phyloP scores from a whole-genome alignment of 345 rosid genomes.

The Lepidium africanum region DNA sequence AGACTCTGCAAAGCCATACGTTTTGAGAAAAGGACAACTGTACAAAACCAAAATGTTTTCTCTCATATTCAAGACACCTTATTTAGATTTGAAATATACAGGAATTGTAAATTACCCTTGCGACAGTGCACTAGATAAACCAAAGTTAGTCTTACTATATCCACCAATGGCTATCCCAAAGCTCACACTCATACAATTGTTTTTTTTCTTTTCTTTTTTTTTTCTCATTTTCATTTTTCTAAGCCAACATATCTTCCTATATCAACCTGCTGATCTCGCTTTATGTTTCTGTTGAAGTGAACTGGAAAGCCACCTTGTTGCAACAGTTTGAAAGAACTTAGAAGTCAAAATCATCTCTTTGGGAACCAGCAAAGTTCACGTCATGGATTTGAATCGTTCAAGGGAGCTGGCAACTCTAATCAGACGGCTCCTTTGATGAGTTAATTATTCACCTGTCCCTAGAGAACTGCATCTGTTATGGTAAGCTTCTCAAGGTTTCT shows the following conservation, averaged over 20 bases:
- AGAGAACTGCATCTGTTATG: neutral
- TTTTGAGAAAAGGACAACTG: neutral
- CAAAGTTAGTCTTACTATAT: slow-evolving; percentile 4
- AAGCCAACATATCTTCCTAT: neutral
- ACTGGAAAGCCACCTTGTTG: slow-evolving; percentile 6
- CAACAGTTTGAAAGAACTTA: slow-evolving; percentile 1
- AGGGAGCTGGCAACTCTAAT: neutral
- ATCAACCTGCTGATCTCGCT: slow-evolving; percentile 1
- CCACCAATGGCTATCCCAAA: slow-evolving; percentile 4
- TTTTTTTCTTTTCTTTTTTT: neutral
- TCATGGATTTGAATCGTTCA: neutral
- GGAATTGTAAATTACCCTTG: neutral
- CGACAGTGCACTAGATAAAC: neutral
- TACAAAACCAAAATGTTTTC: neutral
- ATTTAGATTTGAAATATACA: neutral
- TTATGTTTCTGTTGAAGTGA: neutral
- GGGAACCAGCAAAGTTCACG: too few species aligned
- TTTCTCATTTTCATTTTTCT: neutral
- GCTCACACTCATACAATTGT: slow-evolving; percentile 11
- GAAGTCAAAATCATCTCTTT: neutral
- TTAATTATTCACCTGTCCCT: neutral
- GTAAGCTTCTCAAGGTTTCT: slow-evolving; percentile 19
- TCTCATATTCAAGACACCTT: neutral
- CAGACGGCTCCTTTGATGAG: neutral
- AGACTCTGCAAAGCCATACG: neutral